Base-by-base conservation (phyloP, 2,329 filamentous ascomycete species). In the Talaromyces atroroseus region DNA sequence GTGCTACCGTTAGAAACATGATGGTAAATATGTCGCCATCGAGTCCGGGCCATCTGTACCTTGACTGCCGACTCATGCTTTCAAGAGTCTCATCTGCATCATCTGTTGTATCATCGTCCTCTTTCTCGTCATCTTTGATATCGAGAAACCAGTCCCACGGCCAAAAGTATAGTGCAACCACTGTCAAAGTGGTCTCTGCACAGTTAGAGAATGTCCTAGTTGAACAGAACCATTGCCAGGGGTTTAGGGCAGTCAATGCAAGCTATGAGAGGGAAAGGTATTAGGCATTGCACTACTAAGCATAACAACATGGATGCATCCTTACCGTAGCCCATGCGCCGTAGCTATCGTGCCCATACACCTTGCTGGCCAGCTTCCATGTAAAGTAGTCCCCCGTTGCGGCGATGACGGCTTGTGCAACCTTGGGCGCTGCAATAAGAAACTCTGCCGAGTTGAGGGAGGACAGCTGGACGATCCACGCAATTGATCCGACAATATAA, bases 191-290 rank as follows among this genome's bases (percentile, higher is more conserved):
- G n/a, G 88, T 90, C 77, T 99, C 94, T 4, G 97, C 77, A 52
- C 87, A 94, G 74, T 99, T 99, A 54, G 92, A 96, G 67, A 99
- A 87, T 0, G 94, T 96, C 48, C 94, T 83, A 0, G 91, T 92
- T 1, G 91, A 94, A 74, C 88, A 94, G 73, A 94, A 97, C 89
- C 90, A 97, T 71, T 96, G 90, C 91, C 94, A 99, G 6, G 94
- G 90, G 71, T 85, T 95, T 65, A 85, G 76, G 45, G 88, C 71
- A 2, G 85, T 86, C 73, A 94, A 80, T 58, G 82, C 80, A 47
- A 95, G 77, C 86, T 91, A 70, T 58, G 23, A 12, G 40, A 10
- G 26, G 26, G 11, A 24, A 38, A 42, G n/a, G n/a, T 34, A 21
- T 54, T 49, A 29, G 45, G 24, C 5, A 10, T 48, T 36, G n/a